These are phyloP conservation scores for Crucibulum laeve DNA, from an alignment of 768 basidiomycete genomes.

Conservation along the genomic window DNA sequence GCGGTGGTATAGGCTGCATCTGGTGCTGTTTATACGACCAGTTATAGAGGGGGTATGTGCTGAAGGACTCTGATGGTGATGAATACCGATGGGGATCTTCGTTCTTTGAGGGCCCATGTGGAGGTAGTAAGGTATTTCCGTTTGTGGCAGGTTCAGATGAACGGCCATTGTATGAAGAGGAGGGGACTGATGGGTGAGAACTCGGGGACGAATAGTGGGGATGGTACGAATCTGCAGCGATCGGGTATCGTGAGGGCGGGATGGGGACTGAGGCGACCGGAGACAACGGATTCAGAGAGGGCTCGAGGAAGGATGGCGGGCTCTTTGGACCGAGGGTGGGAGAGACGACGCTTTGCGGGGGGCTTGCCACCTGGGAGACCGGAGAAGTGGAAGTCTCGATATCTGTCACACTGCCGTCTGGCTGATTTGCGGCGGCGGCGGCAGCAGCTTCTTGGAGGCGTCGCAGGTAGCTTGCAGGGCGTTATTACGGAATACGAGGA, in stretches of 20 bases:
- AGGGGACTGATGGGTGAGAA: conserved; percentile 20
- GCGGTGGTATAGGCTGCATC: conserved; percentile 33
- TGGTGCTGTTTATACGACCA: conserved; percentile 72
- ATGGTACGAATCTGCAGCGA: conserved; percentile 65
- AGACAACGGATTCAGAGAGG: conserved; percentile 34
- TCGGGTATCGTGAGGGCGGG: conserved; percentile 67
- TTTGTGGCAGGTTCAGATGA: conserved; percentile 30
- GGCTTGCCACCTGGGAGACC: conserved; percentile 43
- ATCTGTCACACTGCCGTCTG: conserved; percentile 28
- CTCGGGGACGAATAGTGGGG: conserved; percentile 43
- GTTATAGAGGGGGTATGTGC: conserved; percentile 61
- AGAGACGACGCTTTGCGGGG: conserved; percentile 42
- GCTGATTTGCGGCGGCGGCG: conserved; percentile 38
- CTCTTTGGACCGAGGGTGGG: conserved; percentile 39
- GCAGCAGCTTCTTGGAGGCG: conserved; percentile 76
- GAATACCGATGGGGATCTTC: conserved; percentile 41
- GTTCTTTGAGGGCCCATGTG: conserved; percentile 31
- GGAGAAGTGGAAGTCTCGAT: conserved; percentile 40
- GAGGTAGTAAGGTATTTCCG: conserved; percentile 22
- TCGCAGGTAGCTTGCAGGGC: conserved; percentile 58
- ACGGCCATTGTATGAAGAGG: conserved; percentile 35
- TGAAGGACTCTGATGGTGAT: conserved; percentile 49
- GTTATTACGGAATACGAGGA: conserved; percentile 5
- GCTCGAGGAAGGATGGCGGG: conserved; percentile 50
- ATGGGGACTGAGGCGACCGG: conserved; percentile 40